Percentiles rank a stretch among this genome's conserved stretches.
These are phyloP conservation scores for Mycosarcoma maydis DNA, from an alignment of 1,284 basidiomycete species.

Conservation along the genomic window DNA sequence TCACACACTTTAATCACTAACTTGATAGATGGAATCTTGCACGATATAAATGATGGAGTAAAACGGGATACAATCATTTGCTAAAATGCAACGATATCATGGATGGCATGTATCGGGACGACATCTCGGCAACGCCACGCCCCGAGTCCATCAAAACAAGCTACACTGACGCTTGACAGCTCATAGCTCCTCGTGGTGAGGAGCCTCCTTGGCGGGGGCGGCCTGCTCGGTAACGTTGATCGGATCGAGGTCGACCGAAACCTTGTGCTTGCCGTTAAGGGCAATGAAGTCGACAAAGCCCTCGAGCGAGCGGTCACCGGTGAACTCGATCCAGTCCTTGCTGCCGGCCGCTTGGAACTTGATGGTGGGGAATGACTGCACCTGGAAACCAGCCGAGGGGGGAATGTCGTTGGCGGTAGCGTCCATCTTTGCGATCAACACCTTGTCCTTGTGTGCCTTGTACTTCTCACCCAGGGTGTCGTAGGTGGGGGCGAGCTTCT, in stretches of 20 bases:
- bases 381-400: slow-evolving; percentile 80
- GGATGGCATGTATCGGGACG: background rate
- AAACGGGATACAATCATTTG: too few relatives aligned
- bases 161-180: background rate
- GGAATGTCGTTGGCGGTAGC: slow-evolving; percentile 97
- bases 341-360: slow-evolving; percentile 95
- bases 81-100: too few relatives aligned
- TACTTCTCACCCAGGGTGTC: slow-evolving; percentile 89
- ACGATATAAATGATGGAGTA: too few relatives aligned
- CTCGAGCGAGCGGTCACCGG: slow-evolving; percentile 64
- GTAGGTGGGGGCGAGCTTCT: slow-evolving; percentile 94
- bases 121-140: background rate
- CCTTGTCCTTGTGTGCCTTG: slow-evolving; percentile 77
- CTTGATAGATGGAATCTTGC: too few relatives aligned
- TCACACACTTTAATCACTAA: too few relatives aligned
- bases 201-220: slow-evolving; percentile 24
- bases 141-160: too few relatives aligned
- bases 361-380: slow-evolving; percentile 87
- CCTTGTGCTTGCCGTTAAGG: slow-evolving; percentile 64
- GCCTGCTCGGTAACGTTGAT: slow-evolving; percentile 41
- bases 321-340: slow-evolving; percentile 80
- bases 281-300: slow-evolving; percentile 64
- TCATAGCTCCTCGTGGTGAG: slow-evolving; percentile 51
- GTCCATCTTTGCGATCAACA: slow-evolving; percentile 89
- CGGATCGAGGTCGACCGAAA: slow-evolving; percentile 48